Conservation (phyloP, 2,329 filamentous ascomycete genomes). For the Phaeosphaeriaceae sp. region DNA sequence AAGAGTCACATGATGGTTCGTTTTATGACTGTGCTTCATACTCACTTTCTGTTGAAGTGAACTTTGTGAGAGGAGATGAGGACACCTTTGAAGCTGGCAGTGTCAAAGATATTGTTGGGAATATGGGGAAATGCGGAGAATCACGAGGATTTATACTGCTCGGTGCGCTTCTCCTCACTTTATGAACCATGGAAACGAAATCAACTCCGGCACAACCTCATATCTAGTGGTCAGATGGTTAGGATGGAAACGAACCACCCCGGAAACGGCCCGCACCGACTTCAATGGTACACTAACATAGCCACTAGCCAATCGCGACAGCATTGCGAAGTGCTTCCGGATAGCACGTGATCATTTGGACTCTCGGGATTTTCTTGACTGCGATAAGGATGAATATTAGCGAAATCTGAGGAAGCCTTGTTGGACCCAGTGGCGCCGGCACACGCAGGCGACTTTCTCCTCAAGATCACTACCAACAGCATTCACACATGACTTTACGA, state of each 20-base stretch:
- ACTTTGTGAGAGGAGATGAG: background rate
- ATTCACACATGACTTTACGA: too few species aligned
- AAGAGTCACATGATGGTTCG: background rate
- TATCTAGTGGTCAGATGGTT: background rate
- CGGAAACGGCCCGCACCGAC: background rate
- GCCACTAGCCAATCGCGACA: conserved; percentile 2
- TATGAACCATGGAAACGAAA: conserved; percentile 5
- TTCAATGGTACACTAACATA: conserved; percentile 11
- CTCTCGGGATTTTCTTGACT: background rate
- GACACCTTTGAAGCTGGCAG: background rate
- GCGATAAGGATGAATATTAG: background rate
- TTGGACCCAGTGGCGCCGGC: background rate
- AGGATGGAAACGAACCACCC: background rate
- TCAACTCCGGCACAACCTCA: background rate
- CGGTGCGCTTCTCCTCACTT: background rate
- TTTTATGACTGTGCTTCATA: background rate
- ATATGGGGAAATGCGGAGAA: background rate
- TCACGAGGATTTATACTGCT: background rate
- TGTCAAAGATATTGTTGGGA: background rate
- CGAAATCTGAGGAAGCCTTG: background rate
- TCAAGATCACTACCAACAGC: background rate
- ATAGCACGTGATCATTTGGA: background rate
- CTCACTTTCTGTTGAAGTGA: background rate
- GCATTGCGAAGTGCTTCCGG: background rate
- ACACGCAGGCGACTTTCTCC: background rate